phyloP scores from a whole-genome alignment of 805 yeast genomes.

The Hanseniaspora lindneri region DNA sequence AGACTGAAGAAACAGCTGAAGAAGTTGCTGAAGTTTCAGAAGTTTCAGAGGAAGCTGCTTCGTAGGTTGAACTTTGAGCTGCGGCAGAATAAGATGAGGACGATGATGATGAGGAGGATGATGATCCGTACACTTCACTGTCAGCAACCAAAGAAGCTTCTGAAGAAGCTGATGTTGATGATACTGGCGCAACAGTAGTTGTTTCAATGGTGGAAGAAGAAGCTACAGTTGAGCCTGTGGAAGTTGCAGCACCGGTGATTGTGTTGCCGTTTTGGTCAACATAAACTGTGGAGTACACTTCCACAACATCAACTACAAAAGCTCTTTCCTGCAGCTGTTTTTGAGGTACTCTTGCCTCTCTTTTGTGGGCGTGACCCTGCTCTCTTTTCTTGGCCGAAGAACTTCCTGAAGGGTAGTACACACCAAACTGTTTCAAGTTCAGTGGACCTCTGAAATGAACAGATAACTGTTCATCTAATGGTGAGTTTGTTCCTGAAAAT shows the following conservation, averaged over 20 bases:
- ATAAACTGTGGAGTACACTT: constrained; percentile 67
- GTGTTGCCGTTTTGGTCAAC: constrained; percentile 46
- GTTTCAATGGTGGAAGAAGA: constrained; percentile 20
- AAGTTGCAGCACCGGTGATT: constrained; percentile 22
- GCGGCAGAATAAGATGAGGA: too few relatives aligned
- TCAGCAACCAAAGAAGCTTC: constrained; percentile 6
- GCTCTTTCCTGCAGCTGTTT: constrained; percentile 48
- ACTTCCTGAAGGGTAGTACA: constrained; percentile 57
- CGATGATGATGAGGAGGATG: too few relatives aligned
- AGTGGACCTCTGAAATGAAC: constrained; percentile 75
- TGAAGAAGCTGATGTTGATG: too few relatives aligned
- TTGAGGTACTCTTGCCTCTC: constrained; percentile 23
- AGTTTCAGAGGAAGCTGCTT: constrained; percentile 17
- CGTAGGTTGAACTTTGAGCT: too few relatives aligned
- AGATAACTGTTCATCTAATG: constrained; percentile 55
- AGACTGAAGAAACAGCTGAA: constrained; percentile 19
- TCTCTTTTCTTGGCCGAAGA: constrained; percentile 36
- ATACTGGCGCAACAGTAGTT: constrained; percentile 21
- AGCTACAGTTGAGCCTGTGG: constrained; percentile 15
- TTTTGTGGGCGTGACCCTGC: constrained; percentile 28
- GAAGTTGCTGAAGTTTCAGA: too few relatives aligned
- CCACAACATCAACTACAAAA: constrained; percentile 49
- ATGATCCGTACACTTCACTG: neutral
- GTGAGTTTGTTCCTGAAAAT: constrained; percentile 56
- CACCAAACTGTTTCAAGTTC: constrained; percentile 59